A percentile compares a stretch with the other conserved stretches of the same genome.
Evolutionary conservation across 2,329 filamentous ascomycete genomes (phyloP).

Genomic region (Trichoderma gracile): DNA sequence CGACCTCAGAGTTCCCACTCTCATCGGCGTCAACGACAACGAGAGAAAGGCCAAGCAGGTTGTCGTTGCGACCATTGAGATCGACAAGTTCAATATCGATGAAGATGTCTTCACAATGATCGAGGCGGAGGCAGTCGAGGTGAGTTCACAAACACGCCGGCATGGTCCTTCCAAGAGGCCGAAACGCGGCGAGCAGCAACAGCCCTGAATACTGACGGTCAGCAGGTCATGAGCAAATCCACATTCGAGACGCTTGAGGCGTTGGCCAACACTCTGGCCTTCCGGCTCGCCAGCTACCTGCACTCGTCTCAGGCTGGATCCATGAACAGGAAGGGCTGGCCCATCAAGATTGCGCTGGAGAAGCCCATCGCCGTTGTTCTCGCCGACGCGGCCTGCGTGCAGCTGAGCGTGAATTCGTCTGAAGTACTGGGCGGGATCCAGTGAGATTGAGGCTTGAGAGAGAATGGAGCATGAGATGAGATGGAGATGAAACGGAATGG

Average conservation of each 20-base stretch:
- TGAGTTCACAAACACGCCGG: conserved; percentile 40
- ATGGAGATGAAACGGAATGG: no score
- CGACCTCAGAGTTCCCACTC: conserved; percentile 61
- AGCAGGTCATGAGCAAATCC: conserved; percentile 55
- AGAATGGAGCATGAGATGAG: no score
- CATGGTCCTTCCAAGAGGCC: not conserved
- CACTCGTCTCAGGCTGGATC: conserved; percentile 24
- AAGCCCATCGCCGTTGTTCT: conserved; percentile 74
- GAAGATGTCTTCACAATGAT: conserved; percentile 56
- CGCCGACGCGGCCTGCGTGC: conserved; percentile 70
- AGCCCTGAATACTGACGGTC: conserved; percentile 6
- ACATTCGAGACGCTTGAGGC: conserved; percentile 65
- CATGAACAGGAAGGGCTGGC: conserved; percentile 42
- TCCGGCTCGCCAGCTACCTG: conserved; percentile 49
- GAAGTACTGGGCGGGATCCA: conserved; percentile 27
- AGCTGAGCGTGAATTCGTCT: conserved; percentile 43
- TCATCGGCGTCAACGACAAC: conserved; percentile 73
- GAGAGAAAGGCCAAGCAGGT: conserved; percentile 68
- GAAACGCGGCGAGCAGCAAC: not conserved
- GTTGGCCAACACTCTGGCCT: conserved; percentile 52
- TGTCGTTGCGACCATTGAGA: conserved; percentile 61
- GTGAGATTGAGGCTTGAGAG: not conserved
- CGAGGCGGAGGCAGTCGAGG: conserved; percentile 63
- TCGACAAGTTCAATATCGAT: conserved; percentile 53
- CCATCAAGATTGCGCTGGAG: conserved; percentile 62